Percentiles rank a stretch among this genome's conserved stretches.
Conservation (phyloP, 2,329 filamentous ascomycete genomes). For the Apiospora phragmitis region DNA sequence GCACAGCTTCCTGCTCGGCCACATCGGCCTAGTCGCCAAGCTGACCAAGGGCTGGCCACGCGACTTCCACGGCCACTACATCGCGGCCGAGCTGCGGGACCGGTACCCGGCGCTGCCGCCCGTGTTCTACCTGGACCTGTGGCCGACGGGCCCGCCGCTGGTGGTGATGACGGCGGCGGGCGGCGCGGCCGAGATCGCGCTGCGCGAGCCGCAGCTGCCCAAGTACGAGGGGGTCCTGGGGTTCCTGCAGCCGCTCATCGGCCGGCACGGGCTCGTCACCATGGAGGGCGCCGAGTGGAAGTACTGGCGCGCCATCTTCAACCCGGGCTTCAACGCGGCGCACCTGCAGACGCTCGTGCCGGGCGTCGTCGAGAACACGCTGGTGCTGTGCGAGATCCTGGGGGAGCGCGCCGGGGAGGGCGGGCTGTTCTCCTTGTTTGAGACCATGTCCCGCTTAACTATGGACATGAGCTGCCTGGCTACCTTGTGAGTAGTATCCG, state of each 20-base stretch:
- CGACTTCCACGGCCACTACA: constrained; percentile 12
- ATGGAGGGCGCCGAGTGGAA: constrained; percentile 28
- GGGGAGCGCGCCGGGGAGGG: constrained; percentile 26
- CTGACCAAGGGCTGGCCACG: not conserved
- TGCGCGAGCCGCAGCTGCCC: constrained; percentile 1
- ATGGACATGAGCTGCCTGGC: constrained; percentile 38
- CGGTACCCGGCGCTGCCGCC: constrained; percentile 13
- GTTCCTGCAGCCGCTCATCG: constrained; percentile 24
- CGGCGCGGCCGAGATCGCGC: constrained; percentile 6
- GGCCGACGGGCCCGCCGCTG: constrained; percentile 9
- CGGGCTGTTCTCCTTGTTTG: constrained; percentile 35
- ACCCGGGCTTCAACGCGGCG: constrained; percentile 37
- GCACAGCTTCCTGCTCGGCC: constrained; percentile 4
- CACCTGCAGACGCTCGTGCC: constrained; percentile 36
- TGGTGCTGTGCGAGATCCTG: constrained; percentile 34
- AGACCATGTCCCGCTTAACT: constrained; percentile 37
- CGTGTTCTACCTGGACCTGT: constrained; percentile 13
- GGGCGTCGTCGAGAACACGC: constrained; percentile 38
- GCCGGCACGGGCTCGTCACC: constrained; percentile 27
- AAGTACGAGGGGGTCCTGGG: not conserved
- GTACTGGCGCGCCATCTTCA: constrained; percentile 28
- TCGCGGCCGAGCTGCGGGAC: constrained; percentile 15
- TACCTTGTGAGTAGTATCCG: constrained; percentile 29
- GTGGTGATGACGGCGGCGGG: constrained; percentile 10
- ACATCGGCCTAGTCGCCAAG: constrained; percentile 1